Conservation (phyloP, 805 yeast genomes). For the Starmerella sirachaensis region DNA sequence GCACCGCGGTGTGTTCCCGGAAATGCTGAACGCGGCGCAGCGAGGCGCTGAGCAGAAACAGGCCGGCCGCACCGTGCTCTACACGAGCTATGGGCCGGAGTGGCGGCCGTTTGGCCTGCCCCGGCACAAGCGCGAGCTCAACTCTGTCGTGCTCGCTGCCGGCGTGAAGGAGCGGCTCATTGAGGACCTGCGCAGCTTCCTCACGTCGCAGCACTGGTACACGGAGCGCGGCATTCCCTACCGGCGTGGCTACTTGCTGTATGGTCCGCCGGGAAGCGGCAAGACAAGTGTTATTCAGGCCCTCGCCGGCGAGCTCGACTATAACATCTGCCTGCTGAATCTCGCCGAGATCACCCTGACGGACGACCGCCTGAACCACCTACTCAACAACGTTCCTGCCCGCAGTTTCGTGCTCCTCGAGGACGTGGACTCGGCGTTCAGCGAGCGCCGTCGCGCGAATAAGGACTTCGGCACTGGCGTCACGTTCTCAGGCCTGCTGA, state of each 20-base stretch:
- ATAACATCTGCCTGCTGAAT: conserved; percentile 86
- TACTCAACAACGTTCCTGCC: conserved; percentile 93
- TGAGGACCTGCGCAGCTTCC: conserved; percentile 66
- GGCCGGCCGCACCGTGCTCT: conserved; percentile 89
- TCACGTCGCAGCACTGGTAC: conserved; percentile 78
- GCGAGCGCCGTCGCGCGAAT: conserved; percentile 53
- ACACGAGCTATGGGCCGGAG: conserved; percentile 94
- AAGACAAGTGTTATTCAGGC: conserved; percentile 95
- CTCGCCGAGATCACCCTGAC: conserved; percentile 83
- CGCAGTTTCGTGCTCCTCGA: conserved; percentile 75
- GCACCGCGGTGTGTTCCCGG: conserved; percentile 58
- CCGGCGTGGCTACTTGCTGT: conserved; percentile 81
- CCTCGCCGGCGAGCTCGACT: conserved; percentile 88
- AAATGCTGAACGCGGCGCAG: conserved; percentile 74
- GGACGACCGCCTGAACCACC: conserved; percentile 85
- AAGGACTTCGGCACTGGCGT: conserved; percentile 82
- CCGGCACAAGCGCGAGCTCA: conserved; percentile 68
- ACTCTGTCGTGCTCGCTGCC: conserved; percentile 72
- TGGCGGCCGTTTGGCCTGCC: conserved; percentile 99
- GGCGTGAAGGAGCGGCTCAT: conserved; percentile 58
- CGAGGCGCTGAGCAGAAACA: conserved; percentile 63
- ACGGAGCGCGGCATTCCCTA: conserved; percentile 95
- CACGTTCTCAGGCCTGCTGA: conserved; percentile 85
- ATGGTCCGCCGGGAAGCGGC: conserved; percentile 98
- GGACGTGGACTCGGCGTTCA: conserved; percentile 94